Conservation (phyloP, 805 yeast species). For the Lachancea waltii region DNA sequence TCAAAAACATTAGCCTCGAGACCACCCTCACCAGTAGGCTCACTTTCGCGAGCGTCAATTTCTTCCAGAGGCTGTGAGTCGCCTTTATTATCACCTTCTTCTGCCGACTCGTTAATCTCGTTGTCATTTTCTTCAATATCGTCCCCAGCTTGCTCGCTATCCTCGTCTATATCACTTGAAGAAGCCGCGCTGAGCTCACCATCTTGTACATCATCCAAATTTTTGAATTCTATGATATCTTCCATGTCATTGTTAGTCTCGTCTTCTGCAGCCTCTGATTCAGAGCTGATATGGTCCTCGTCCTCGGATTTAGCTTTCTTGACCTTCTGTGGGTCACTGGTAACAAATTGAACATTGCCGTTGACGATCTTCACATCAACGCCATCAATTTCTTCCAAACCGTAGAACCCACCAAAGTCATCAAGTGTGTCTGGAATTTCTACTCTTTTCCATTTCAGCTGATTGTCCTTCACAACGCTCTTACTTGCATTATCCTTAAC, state of each 20-base stretch:
- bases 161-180: slow-evolving; percentile 19
- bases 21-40: slow-evolving; percentile 12
- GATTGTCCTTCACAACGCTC: slow-evolving; percentile 40
- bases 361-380: slow-evolving; percentile 72
- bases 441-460: slow-evolving; percentile 72
- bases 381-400: slow-evolving; percentile 90
- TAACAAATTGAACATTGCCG: slow-evolving; percentile 59
- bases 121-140: slow-evolving; percentile 17
- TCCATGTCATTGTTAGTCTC: slow-evolving; percentile 10
- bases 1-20: slow-evolving; percentile 4
- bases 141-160: slow-evolving; percentile 24
- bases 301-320: slow-evolving; percentile 11
- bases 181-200: slow-evolving; percentile 27
- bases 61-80: neutral
- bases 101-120: slow-evolving; percentile 13
- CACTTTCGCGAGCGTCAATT: slow-evolving; percentile 18
- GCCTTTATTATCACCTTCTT: slow-evolving; percentile 24
- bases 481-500: neutral
- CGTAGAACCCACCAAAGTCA: slow-evolving; percentile 87
- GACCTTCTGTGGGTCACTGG: slow-evolving; percentile 32
- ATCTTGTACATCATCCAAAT: slow-evolving; percentile 28
- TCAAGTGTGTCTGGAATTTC: slow-evolving; percentile 77
- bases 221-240: slow-evolving; percentile 27
- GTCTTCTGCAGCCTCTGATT: slow-evolving; percentile 10
- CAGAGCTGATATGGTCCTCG: slow-evolving; percentile 17